phyloP scores from a whole-genome alignment of 1,139 yeast genomes.

The Keqinozyma sinolaborantium region DNA sequence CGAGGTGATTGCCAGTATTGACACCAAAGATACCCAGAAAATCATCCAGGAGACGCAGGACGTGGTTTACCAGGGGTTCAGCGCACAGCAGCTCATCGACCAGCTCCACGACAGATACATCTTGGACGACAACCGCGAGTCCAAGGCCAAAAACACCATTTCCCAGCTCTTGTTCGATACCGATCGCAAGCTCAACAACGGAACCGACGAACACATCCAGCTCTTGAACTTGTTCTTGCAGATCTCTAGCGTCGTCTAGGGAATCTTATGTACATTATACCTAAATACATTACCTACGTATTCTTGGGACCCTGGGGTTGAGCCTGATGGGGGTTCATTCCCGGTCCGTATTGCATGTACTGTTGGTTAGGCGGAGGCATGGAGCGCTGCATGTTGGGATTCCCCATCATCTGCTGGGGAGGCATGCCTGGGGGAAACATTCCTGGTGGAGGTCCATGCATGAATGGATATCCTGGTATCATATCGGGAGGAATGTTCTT shows the following conservation, averaged over 20 bases:
- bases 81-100: conserved; percentile 73
- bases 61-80: conserved; percentile 75
- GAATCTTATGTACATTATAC: background rate
- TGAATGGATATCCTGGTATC: conserved; percentile 10
- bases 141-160: conserved; percentile 60
- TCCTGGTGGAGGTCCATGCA: conserved; percentile 23
- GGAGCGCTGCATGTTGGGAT: conserved; percentile 11
- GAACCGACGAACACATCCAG: conserved; percentile 89
- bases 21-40: conserved; percentile 27
- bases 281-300: background rate
- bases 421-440: conserved; percentile 26
- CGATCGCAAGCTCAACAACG: conserved; percentile 74
- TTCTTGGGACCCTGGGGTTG: background rate
- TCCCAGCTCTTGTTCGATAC: conserved; percentile 67
- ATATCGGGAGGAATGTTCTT: conserved; percentile 4
- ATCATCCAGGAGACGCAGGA: conserved; percentile 51
- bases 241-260: conserved; percentile 41
- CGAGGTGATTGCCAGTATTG: conserved; percentile 36
- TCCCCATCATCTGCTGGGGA: conserved; percentile 24
- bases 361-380: conserved; percentile 6
- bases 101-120: conserved; percentile 79
- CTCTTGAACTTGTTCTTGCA: conserved; percentile 66
- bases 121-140: conserved; percentile 49
- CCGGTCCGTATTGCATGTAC: conserved; percentile 8
- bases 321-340: conserved; percentile 4